Base-by-base conservation (phyloP, 805 yeast genomes). In the Barnettozyma populi region DNA sequence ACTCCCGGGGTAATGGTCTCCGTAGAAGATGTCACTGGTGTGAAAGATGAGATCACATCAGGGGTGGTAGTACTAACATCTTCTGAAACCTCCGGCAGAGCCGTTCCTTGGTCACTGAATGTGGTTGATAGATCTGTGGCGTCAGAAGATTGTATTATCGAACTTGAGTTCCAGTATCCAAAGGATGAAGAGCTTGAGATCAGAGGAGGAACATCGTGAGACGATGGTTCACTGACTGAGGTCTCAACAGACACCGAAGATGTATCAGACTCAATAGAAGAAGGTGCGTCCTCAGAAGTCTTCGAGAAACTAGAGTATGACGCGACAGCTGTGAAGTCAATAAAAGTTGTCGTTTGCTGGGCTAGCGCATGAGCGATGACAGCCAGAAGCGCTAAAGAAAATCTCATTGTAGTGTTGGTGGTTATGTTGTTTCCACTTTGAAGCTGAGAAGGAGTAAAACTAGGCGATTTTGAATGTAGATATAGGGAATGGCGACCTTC, bases 321-420 rank as follows among this genome's bases (percentile, higher is more conserved):
- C 9, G 59, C 59, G 16, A 56, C 50, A 32, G 52, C 59, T 5
- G 61, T 53, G 50, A 53, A 56, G 29, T 52, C 52, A 16, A 47
- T 49, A n/a, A 54, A 48, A 10, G 49, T 46, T 2, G 59, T 54
- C 9, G 61, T 55, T 14, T 52, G 41, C 25, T 52, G 54, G 5
- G 63, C 56, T n/a, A 47, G 16, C 7, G 54, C 54, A 7, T 36
- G 41, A 10, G 57, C 50, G 14, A 50, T 46, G n/a, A 54, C 36
- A 16, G 45, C 31, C 36, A 49, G 38, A 27, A 54, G 32, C 5
- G 52, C 41, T 9, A 50, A 14, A 19, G 52, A 38, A 25, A 48
- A 35, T 40, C n/a, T 52, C 50, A 43, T 52, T 6, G 3, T 42
- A 14, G 14, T 27, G 9, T 3, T 29, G 16, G 7, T 29, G 7